Conservation (phyloP, 1,284 basidiomycete genomes). For the Heterobasidion parviporum region DNA sequence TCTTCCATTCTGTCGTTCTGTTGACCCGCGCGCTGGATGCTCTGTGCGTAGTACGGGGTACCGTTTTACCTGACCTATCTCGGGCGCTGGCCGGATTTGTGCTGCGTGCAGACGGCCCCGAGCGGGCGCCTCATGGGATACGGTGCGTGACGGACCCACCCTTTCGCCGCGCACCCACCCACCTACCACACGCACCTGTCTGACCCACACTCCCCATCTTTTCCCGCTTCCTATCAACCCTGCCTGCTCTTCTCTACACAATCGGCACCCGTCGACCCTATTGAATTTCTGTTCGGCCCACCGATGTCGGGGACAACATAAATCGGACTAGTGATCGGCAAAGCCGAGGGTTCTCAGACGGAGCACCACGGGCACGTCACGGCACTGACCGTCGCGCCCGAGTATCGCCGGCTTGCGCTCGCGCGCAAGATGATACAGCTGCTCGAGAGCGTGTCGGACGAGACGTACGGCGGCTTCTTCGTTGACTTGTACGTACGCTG, state of each 20-base stretch:
- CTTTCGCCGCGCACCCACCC: background rate
- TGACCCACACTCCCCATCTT: background rate
- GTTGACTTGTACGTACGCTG: conserved; percentile 90
- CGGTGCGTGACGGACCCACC: conserved; percentile 36
- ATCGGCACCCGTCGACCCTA: background rate
- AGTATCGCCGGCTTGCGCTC: conserved; percentile 79
- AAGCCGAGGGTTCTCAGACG: conserved; percentile 64
- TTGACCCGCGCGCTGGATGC: background rate
- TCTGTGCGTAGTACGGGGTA: conserved; percentile 59
- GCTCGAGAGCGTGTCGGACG: conserved; percentile 76
- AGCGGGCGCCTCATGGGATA: conserved; percentile 82
- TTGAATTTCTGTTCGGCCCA: background rate
- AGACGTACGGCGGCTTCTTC: conserved; percentile 72
- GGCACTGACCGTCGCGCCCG: conserved; percentile 85
- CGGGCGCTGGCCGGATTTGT: conserved; percentile 85
- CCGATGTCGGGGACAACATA: background rate
- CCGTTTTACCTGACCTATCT: conserved; percentile 85
- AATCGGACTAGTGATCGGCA: conserved; percentile 62
- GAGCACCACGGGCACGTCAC: conserved; percentile 92
- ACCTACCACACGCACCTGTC: background rate
- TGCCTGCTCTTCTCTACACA: background rate
- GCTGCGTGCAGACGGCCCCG: conserved; percentile 72
- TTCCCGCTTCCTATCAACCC: no score
- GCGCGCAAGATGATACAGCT: conserved; percentile 77
- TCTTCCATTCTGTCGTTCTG: background rate